Conservation (phyloP, 148 eudicot species). For the Vaccinium myrtillus region DNA sequence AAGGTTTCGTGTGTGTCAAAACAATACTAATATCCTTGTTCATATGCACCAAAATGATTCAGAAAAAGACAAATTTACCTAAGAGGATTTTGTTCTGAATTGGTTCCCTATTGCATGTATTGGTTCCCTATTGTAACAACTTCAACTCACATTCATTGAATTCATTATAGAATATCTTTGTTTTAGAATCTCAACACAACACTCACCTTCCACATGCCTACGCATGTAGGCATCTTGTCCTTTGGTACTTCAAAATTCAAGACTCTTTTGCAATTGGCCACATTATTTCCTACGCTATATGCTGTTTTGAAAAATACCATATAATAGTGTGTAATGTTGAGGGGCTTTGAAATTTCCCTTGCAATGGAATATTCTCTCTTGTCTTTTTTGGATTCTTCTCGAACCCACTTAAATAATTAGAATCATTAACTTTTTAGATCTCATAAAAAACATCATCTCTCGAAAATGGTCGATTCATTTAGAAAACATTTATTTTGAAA, state of each 20-base stretch:
- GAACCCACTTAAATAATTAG: too few relatives aligned
- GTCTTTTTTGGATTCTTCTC: too few relatives aligned
- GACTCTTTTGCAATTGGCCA: neutral
- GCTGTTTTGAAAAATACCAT: neutral
- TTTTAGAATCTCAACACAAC: neutral
- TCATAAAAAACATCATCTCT: too few relatives aligned
- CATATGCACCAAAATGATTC: too few relatives aligned
- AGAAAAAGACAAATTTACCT: too few relatives aligned
- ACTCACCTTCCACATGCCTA: neutral
- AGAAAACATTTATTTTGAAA: too few relatives aligned
- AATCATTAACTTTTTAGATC: too few relatives aligned
- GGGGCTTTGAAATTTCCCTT: too few relatives aligned
- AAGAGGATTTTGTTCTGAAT: neutral
- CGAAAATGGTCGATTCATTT: too few relatives aligned
- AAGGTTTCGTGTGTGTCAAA: too few relatives aligned
- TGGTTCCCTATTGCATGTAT: neutral
- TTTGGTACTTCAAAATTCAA: neutral
- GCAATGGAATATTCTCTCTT: too few relatives aligned
- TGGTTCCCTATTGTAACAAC: neutral
- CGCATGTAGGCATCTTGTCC: neutral
- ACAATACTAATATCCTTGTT: too few relatives aligned
- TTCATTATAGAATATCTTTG: neutral
- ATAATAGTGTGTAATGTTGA: neutral
- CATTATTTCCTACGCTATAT: neutral
- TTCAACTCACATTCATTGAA: neutral